Evolutionary conservation across 2,329 filamentous ascomycete genomes (phyloP).

Genomic region (Trichoderma atroviride): DNA sequence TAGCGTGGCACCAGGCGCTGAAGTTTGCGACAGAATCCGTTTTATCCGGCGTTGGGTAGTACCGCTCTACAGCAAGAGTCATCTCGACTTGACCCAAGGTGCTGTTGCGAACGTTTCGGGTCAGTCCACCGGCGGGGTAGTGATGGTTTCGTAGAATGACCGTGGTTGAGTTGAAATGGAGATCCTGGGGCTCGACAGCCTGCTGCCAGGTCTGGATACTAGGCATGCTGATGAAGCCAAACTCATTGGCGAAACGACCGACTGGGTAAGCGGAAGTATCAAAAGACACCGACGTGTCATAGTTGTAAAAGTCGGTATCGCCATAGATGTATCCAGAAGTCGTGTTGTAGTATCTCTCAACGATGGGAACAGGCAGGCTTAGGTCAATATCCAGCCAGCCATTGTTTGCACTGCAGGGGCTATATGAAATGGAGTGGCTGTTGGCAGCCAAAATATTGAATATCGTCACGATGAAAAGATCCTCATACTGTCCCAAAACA

Average conservation of each 20-base stretch:
- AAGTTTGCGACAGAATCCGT: slow-evolving; percentile 59
- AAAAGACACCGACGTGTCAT: slow-evolving; percentile 55
- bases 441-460: slow-evolving; percentile 61
- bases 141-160: slow-evolving; percentile 63
- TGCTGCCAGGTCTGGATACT: slow-evolving; percentile 60
- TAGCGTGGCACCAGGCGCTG: slow-evolving; percentile 62
- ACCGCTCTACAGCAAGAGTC: slow-evolving; percentile 57
- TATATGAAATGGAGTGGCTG: slow-evolving; percentile 61
- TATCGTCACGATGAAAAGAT: slow-evolving; percentile 58
- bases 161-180: slow-evolving; percentile 59
- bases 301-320: slow-evolving; percentile 64
- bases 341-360: slow-evolving; percentile 57
- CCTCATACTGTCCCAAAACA: slow-evolving; percentile 55
- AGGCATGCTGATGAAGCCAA: slow-evolving; percentile 66
- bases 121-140: slow-evolving; percentile 38
- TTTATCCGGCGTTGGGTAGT: slow-evolving; percentile 60
- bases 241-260: slow-evolving; percentile 64
- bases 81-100: slow-evolving; percentile 56
- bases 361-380: slow-evolving; percentile 57
- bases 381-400: slow-evolving; percentile 53
- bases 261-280: slow-evolving; percentile 58
- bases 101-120: slow-evolving; percentile 28
- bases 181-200: slow-evolving; percentile 52
- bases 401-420: slow-evolving; percentile 61
- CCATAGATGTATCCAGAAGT: slow-evolving; percentile 58